phyloP scores from a whole-genome alignment of 164 flowering plant genomes.

The Kalanchoe fedtschenkoi region DNA sequence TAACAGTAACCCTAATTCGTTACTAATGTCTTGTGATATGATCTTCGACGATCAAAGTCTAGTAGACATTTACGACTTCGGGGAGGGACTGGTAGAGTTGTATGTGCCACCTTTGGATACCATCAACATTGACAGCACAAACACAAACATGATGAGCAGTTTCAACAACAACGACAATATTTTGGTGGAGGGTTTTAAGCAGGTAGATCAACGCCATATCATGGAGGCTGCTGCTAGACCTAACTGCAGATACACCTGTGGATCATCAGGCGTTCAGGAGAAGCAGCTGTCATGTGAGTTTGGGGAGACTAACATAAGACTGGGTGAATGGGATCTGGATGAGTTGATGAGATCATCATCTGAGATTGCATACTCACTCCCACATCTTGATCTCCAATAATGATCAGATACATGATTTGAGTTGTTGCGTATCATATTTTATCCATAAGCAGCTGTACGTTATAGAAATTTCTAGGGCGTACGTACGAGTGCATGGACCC shows the following conservation, averaged over 20 bases:
- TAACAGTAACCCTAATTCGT: background rate
- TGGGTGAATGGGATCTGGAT: slow-evolving; percentile 3
- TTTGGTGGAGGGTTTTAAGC: background rate
- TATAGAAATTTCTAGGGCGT: background rate
- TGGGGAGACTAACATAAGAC: background rate
- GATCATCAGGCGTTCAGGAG: too few species aligned
- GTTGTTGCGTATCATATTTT: background rate
- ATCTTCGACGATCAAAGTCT: background rate
- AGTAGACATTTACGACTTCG: background rate
- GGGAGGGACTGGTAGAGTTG: background rate
- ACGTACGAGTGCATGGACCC: too few species aligned
- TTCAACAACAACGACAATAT: too few species aligned
- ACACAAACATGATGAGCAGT: too few species aligned
- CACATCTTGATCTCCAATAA: background rate
- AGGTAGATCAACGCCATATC: background rate
- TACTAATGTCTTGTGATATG: background rate
- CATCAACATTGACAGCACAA: background rate
- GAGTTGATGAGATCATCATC: slow-evolving; percentile 5
- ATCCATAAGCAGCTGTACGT: background rate
- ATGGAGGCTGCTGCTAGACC: background rate
- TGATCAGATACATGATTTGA: background rate
- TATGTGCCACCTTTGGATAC: background rate
- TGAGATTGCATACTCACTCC: background rate
- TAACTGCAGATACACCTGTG: slow-evolving; percentile 1
- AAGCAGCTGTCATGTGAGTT: background rate